Conservation (phyloP, 75 land plant species). For the Picea glauca region DNA sequence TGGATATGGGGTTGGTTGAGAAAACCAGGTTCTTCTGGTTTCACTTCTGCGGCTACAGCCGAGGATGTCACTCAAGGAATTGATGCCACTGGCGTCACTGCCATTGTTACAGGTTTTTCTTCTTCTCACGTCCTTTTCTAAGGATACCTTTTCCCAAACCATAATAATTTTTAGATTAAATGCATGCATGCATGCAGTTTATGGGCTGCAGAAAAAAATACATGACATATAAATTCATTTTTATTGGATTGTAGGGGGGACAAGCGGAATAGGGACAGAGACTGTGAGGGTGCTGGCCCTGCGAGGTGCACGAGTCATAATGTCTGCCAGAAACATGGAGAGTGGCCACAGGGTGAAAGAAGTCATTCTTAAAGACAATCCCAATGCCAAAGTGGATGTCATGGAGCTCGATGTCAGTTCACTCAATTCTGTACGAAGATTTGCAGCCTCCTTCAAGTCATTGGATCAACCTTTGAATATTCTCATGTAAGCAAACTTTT, state of each 20-base stretch:
- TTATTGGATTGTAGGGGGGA: constrained; percentile 26
- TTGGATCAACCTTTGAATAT: constrained; percentile 33
- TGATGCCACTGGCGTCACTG: constrained; percentile 52
- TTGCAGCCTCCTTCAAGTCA: constrained; percentile 25
- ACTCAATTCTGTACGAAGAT: constrained; percentile 26
- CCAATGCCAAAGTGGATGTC: constrained; percentile 25
- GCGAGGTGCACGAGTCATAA: constrained; percentile 37
- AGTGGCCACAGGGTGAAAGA: constrained; percentile 30
- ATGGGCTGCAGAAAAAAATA: too few relatives aligned
- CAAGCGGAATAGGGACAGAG: constrained; percentile 56
- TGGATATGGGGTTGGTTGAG: constrained; percentile 21
- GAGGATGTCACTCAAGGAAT: constrained; percentile 65
- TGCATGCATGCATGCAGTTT: too few relatives aligned
- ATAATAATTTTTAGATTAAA: too few relatives aligned
- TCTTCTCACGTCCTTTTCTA: background rate
- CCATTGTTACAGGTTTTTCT: constrained; percentile 52
- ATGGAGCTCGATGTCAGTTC: constrained; percentile 50
- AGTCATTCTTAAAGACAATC: constrained; percentile 26
- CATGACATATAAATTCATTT: too few relatives aligned
- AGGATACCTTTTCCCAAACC: too few relatives aligned
- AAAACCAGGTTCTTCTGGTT: constrained; percentile 42
- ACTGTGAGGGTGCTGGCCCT: constrained; percentile 41
- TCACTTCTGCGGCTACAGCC: constrained; percentile 44
- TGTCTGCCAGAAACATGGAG: constrained; percentile 33
- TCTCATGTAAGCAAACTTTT: constrained; percentile 23